Base-by-base conservation (phyloP, 139 green algal species). In the Monoraphidium neglectum region DNA sequence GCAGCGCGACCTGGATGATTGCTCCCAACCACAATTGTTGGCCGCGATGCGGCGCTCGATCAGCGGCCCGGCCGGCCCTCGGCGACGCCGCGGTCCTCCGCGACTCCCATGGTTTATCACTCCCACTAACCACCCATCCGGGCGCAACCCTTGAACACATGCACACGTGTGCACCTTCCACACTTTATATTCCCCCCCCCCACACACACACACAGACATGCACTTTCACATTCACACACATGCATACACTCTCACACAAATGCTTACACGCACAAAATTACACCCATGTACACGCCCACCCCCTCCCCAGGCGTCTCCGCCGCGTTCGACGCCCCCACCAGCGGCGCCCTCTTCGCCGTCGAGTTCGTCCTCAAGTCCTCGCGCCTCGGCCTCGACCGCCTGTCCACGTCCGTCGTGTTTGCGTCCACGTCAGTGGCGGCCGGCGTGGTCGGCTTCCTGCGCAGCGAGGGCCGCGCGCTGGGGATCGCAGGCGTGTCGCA, bases 301-400 rank as follows among this genome's bases (percentile, higher is more conserved):
- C 60, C 23, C 30, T 21, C 70, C 43, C 43, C 87, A 80, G 93
- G 93, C 68, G 88, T 97, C 15, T 92, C 93, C 13, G 94, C 95
- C 0, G 95, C 94, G 12, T 99, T 99, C 85, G 97, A 98, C 77
- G 95, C 95, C 0, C 93, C 95, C 0, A 94, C 98, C 10, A 82
- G 91, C 3, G 95, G 94, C 5, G 92, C 96, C 1, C 95, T 99
- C 70, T 99, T 98, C 76, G 95, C 94, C 12, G 86, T 98, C 4
- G 93, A 97, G 84, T 96, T 90, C 51, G 92, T 97, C 47, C 82
- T 97, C 35, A 90, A 87, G 51, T 75, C 43, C 68, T 82, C 63
- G 60, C 72, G 85, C 16, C 72, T 90, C 51, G 85, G 85, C 13
- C 73, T 90, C 40, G 85, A 90, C 78, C 69, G 85, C 10, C 77